Base-by-base conservation (phyloP, 805 yeast genomes). In the Candida pini region DNA sequence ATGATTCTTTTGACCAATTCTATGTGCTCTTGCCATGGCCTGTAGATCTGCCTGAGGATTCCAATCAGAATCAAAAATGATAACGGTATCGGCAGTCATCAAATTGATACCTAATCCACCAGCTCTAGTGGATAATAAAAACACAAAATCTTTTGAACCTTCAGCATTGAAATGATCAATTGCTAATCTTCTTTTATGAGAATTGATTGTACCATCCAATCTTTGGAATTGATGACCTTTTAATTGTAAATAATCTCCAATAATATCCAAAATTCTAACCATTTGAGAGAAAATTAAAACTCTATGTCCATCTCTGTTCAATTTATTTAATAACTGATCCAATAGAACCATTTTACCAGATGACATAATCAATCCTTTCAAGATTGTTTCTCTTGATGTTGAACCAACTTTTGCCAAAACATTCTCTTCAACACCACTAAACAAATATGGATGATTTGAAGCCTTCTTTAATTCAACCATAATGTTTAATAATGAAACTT, bases 1-100 rank as follows among this genome's bases (percentile, higher is more conserved):
- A 62, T 92, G 98, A 51, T 86, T 88, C 62, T 89, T 92, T 60
- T 92, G 99, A n/a, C 99, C 99, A 56, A 92, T 92, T 68, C 99
- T 80, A 64, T 92, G 99, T 3, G 98, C 98, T 63, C 98, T 78
- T 0, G 98, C 98, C 98, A 92, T 92, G 1, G 98, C 98, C 63
- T 92, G 98, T 51, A 92, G 68, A 70, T 92, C 98, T 0, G 98
- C 98, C 60, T 92, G 98, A 0, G 98, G 98, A 56, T 92, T 92
- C 98, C 98, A 92, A 64, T 92, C 98, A 4, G 96, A 86, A 62
- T 92, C 98, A 62, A 92, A 92, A 26, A 92, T 90, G 48, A 92
- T 86, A 19, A 92, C 99, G 6, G 99, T 92, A 55, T 92, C 99
- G 4, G 99, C 99, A 5, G 98, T 92, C 98, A 92, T 92, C 56